Evolutionary conservation across 169 alveolate genomes (phyloP), one percentile per base, ranked within the genome.

Genomic region (Blepharisma undulans): DNA sequence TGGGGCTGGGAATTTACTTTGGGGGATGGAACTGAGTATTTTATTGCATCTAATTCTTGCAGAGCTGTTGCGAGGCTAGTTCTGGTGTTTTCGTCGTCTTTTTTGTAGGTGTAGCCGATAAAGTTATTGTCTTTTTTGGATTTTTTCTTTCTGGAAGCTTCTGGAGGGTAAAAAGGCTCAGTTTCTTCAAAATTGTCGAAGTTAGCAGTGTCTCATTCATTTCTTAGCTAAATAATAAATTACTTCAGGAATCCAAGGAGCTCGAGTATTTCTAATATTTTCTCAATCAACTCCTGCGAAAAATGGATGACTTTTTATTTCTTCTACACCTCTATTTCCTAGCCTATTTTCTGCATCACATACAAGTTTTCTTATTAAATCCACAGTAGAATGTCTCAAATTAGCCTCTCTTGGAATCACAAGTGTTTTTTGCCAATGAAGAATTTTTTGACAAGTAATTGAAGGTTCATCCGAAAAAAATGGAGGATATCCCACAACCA

Each of bases 401-500:
- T 93, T 92, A 18, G 97, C 96, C 79, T 97, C 97, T 4, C 95
- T 32, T 33, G 98, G 98, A 12, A 97, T 94, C 32, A 92, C 76
- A 33, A 96, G 94, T 29, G 96, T 91, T 77, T 94, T 93, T 88
- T 95, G 95, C 98, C 98, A 97, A 90, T 97, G 96, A 90, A 97
- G 87, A 18, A 97, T 97, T 94, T 97, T 96, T 91, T 97, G 91
- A 33, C 97, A 96, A 72, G 94, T 95, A 22, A 95, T 87, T 19
- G 97, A 94, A 34, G 95, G 89, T 22, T 84, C 89, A 78, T 95
- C 97, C 29, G 96, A 91, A 80, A 95, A 94, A 88, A 97, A 97
- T 30, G 98, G 98, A 32, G 98, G 98, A 61, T 97, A 97, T 10
- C 98, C 98, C 34, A 96, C 96, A 84, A 97, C 91, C 96, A 97